Evolutionary conservation across 2,329 filamentous ascomycete species (phyloP), one percentile per base, ranked within the genome.

Genomic region (Knufia petricola): DNA sequence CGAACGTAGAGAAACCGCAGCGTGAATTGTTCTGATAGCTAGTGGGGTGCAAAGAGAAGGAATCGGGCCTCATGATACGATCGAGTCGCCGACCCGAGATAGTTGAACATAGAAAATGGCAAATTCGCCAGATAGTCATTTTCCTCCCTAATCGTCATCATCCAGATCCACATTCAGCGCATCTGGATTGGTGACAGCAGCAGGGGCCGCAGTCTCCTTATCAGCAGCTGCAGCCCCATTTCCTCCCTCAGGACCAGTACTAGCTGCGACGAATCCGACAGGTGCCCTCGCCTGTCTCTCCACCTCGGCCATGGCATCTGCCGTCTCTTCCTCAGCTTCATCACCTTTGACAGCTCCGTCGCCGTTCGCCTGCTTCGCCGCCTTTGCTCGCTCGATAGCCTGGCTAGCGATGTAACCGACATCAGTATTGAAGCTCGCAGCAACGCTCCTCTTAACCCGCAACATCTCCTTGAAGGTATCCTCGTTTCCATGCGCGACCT

Each of bases 401-500:
- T 98, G 92, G 3, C 87, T 94, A 8, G 92, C 92, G 66, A 98
- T 95, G 63, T 95, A 98, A 65, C 89, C 94, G 73, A 98, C 90
- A 62, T 98, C 92, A 38, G 94, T 98, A 63, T 96, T 96, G 75
- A 94, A 98, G 70, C 95, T 87, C 46, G 92, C 90, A 67, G 95
- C 88, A 10, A 98, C 92, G 66, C 87, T 95, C 64, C 92, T 77
- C 75, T 96, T 98, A 73, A 98, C 88, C 24, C 92, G 83, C 54
- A 96, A 75, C 92, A 98, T 98, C 65, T 98, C 92, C 72, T 95
- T 95, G 76, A 94, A 98, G 0, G 94, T 98, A 65, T 98, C 92
- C 66, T 98, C 94, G 68, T 98, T 98, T 56, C 92, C 92, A 63
- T 98, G 92, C 64, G 94, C 85, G 19, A 96, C 88, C 68, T 98